Percentiles rank a stretch among this genome's conserved stretches.
phyloP scores from a whole-genome alignment of 768 basidiomycete species.

The Rossbeevera mucosa region DNA sequence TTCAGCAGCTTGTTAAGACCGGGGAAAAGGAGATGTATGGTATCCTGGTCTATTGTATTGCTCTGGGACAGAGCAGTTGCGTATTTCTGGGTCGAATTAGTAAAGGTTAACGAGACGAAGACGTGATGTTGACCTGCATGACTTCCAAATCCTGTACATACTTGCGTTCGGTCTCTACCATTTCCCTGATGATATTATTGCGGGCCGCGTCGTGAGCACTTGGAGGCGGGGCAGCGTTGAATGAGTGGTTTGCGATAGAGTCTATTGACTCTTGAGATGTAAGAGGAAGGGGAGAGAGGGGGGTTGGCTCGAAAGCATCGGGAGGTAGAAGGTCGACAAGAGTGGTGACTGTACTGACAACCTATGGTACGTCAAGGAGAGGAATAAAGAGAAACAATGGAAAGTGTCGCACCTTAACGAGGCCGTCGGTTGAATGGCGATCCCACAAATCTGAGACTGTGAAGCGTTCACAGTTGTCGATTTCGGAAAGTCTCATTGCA shows the following conservation, averaged over 20 bases:
- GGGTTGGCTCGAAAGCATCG: conserved; percentile 60
- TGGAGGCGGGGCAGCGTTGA: conserved; percentile 38
- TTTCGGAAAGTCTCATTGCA: conserved; percentile 77
- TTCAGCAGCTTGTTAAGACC: conserved; percentile 93
- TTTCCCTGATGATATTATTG: conserved; percentile 78
- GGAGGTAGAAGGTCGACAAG: conserved; percentile 74
- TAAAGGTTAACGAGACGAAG: conserved; percentile 1
- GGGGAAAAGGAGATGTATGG: conserved; percentile 92
- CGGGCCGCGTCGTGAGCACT: conserved; percentile 64
- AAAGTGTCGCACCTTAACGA: conserved; percentile 75
- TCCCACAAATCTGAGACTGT: conserved; percentile 90
- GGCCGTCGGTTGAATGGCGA: conserved; percentile 85
- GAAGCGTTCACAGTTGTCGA: conserved; percentile 74
- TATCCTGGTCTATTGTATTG: conserved; percentile 88
- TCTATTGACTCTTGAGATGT: conserved; percentile 58
- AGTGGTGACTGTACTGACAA: conserved; percentile 82
- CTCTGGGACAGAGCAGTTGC: conserved; percentile 76
- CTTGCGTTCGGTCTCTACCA: conserved; percentile 92
- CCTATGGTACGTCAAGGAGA: conserved; percentile 41
- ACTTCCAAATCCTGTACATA: conserved; percentile 96
- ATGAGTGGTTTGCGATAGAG: conserved; percentile 45
- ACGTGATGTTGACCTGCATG: conserved; percentile 68
- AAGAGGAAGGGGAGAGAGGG: conserved; percentile 53
- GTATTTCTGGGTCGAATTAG: conserved; percentile 64
- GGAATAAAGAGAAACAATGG: not conserved